Evolutionary conservation across 2,329 filamentous ascomycete species (phyloP).

Genomic region (Clarireedia paspali): DNA sequence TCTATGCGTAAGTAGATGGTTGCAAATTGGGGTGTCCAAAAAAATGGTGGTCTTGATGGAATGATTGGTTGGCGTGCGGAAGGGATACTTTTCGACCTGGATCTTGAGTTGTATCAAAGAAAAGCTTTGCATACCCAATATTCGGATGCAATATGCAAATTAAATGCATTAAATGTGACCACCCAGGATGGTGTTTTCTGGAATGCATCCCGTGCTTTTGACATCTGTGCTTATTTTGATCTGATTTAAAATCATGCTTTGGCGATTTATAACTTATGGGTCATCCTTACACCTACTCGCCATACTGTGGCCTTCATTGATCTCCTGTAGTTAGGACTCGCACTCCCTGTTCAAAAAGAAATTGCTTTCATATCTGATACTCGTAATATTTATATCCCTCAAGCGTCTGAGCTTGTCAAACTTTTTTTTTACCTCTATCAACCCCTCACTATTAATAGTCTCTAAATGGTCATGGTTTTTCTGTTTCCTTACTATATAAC

Average conservation of each 20-base stretch:
- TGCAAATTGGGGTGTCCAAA: background rate
- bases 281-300: too few species aligned
- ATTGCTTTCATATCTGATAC: too few species aligned
- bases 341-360: too few species aligned
- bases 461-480: too few species aligned
- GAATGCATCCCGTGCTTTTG: conserved; percentile 3
- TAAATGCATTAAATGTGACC: conserved; percentile 9
- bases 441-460: too few species aligned
- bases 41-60: conserved; percentile 1
- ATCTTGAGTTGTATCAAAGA: conserved; percentile 3
- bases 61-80: conserved; percentile 5
- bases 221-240: conserved; percentile 1
- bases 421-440: too few species aligned
- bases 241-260: background rate
- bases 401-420: too few species aligned
- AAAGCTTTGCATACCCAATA: conserved; percentile 8
- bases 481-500: too few species aligned
- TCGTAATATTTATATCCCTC: too few species aligned
- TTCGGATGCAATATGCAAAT: conserved; percentile 6
- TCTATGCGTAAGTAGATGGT: conserved; percentile 76
- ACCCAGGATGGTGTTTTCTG: conserved; percentile 9
- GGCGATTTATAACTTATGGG: background rate
- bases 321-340: too few species aligned
- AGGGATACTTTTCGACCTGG: conserved; percentile 3
- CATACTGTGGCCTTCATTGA: too few species aligned